phyloP scores from a whole-genome alignment of 768 basidiomycete genomes.

The Hypholoma sublateritium region DNA sequence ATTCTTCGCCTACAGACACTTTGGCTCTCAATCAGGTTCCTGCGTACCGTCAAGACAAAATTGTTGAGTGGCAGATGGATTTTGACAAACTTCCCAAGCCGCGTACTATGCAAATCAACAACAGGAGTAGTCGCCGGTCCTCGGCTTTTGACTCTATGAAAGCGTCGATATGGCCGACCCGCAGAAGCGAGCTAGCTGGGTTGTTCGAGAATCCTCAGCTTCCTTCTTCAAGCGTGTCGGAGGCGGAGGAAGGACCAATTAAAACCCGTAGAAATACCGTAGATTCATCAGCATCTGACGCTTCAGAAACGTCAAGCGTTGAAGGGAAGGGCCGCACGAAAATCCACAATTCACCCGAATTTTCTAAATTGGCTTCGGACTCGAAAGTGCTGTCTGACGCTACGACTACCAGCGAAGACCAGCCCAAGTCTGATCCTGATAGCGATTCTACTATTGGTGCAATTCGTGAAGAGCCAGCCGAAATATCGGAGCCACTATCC shows the following conservation, averaged over 20 bases:
- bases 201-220: constrained; percentile 53
- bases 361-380: background rate
- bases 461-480: constrained; percentile 19
- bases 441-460: constrained; percentile 87
- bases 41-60: constrained; percentile 85
- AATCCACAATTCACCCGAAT: constrained; percentile 11
- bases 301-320: constrained; percentile 50
- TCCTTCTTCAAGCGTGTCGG: constrained; percentile 69
- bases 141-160: constrained; percentile 72
- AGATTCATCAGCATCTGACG: constrained; percentile 71
- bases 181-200: constrained; percentile 54
- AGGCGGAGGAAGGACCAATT: constrained; percentile 63
- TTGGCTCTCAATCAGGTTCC: constrained; percentile 85
- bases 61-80: constrained; percentile 96
- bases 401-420: constrained; percentile 13
- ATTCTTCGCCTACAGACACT: constrained; percentile 81
- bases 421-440: constrained; percentile 60
- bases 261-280: constrained; percentile 48
- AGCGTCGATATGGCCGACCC: constrained; percentile 63
- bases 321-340: constrained; percentile 10
- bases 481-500: constrained; percentile 15
- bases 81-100: constrained; percentile 83
- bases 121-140: constrained; percentile 50
- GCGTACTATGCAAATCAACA: constrained; percentile 48
- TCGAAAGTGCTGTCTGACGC: constrained; percentile 12